Conservation (phyloP, 2,329 filamentous ascomycete genomes). For the Chaetomiaceae sp. region DNA sequence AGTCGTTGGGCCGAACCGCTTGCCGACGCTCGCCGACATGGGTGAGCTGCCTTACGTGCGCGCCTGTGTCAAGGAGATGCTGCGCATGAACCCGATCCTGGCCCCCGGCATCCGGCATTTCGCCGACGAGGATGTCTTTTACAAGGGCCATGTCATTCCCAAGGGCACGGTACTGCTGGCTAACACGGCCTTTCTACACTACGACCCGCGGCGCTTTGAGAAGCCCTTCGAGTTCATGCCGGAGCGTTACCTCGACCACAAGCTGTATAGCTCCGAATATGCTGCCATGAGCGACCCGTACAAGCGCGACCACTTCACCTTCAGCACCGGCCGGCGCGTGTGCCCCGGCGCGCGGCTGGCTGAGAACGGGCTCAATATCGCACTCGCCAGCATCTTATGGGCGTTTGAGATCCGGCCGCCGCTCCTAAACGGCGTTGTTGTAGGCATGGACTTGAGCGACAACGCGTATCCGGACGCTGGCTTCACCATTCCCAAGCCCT, state of each 20-base stretch:
- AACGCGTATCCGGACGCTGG: neutral
- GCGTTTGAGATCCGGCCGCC: constrained; percentile 32
- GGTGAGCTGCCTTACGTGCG: constrained; percentile 39
- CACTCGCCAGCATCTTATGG: constrained; percentile 44
- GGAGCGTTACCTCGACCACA: constrained; percentile 31
- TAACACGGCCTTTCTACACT: constrained; percentile 42
- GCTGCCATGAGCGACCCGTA: constrained; percentile 24
- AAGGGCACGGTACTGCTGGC: constrained; percentile 39
- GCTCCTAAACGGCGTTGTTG: neutral
- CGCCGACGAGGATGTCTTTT: constrained; percentile 37
- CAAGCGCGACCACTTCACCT: constrained; percentile 49
- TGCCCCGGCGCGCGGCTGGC: constrained; percentile 55
- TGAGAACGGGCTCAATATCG: constrained; percentile 43
- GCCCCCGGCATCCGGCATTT: constrained; percentile 38
- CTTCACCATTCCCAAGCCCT: constrained; percentile 1
- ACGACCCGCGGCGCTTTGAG: constrained; percentile 38
- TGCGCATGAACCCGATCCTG: constrained; percentile 41
- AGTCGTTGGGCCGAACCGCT: constrained; percentile 32
- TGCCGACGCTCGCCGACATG: constrained; percentile 34
- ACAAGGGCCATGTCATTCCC: constrained; percentile 42
- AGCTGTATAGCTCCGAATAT: constrained; percentile 22
- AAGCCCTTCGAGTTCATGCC: constrained; percentile 41
- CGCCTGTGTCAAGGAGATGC: constrained; percentile 40
- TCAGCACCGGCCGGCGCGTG: constrained; percentile 51
- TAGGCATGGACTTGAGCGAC: neutral